These are phyloP conservation scores for Biscogniauxia mediterranea DNA, from an alignment of 2,329 filamentous ascomycete genomes.

Conservation along the genomic window DNA sequence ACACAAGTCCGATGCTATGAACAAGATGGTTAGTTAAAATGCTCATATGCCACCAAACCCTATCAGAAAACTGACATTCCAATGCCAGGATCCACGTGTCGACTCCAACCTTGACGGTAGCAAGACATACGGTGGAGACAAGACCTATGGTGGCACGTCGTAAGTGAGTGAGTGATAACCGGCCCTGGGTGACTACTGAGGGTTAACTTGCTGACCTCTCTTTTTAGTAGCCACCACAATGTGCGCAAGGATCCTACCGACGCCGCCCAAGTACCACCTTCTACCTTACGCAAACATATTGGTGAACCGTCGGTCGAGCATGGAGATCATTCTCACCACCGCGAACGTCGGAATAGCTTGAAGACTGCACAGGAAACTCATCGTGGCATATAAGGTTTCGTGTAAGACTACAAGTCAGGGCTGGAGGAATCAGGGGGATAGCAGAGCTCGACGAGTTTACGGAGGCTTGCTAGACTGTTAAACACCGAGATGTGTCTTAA, in stretches of 20 bases:
- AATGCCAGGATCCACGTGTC: conserved; percentile 46
- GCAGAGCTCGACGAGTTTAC: not conserved
- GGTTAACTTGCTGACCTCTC: conserved; percentile 4
- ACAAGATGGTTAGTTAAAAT: conserved; percentile 40
- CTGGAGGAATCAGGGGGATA: conserved; percentile 4
- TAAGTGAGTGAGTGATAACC: conserved; percentile 37
- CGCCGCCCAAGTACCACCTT: conserved; percentile 57
- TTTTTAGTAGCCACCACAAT: conserved; percentile 6
- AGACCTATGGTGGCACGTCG: conserved; percentile 41
- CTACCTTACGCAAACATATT: conserved; percentile 46
- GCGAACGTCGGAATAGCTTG: conserved; percentile 44
- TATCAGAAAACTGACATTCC: no score
- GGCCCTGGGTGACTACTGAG: not conserved
- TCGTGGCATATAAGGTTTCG: conserved; percentile 40
- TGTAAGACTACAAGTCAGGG: not conserved
- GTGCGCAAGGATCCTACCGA: conserved; percentile 48
- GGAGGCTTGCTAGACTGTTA: not conserved
- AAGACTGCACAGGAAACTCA: conserved; percentile 48
- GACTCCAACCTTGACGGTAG: conserved; percentile 55
- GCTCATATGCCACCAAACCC: no score
- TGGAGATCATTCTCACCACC: conserved; percentile 42
- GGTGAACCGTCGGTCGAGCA: conserved; percentile 47
- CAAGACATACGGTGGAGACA: conserved; percentile 54
- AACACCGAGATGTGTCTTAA: no score
- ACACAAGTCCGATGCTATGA: conserved; percentile 51